A percentile compares a stretch with the other conserved stretches of the same genome.
These are phyloP conservation scores for Trichoderma semiorbis DNA, from an alignment of 2,329 filamentous ascomycete genomes.

Conservation along the genomic window DNA sequence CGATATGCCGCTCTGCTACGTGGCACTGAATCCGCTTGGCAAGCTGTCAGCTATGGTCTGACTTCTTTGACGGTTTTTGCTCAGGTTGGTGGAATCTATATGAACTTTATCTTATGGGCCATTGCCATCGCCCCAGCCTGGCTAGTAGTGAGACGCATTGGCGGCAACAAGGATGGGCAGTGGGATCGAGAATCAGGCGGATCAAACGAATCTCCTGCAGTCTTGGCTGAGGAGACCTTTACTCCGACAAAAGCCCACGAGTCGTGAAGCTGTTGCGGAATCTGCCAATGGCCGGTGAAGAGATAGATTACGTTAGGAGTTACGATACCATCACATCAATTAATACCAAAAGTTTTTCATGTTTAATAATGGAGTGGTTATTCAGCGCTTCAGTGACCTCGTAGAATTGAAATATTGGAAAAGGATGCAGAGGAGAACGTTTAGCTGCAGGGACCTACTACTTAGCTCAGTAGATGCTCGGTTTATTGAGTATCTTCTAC, in stretches of 20 bases:
- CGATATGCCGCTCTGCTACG: conserved; percentile 65
- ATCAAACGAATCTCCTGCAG: not conserved
- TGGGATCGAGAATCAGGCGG: conserved; percentile 9
- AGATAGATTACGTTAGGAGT: not conserved
- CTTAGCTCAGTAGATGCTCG: no score
- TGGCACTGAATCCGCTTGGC: conserved; percentile 69
- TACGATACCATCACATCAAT: not conserved
- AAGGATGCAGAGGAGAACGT: not conserved
- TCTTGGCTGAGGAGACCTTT: not conserved
- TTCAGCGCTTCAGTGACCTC: not conserved
- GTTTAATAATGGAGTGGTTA: not conserved
- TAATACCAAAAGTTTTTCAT: not conserved
- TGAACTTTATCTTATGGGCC: conserved; percentile 69
- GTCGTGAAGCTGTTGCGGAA: not conserved
- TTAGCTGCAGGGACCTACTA: not conserved
- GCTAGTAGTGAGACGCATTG: conserved; percentile 55
- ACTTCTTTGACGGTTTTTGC: conserved; percentile 60
- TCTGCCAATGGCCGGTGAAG: not conserved
- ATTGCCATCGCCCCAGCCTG: conserved; percentile 62
- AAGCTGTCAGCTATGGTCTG: conserved; percentile 69
- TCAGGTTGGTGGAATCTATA: conserved; percentile 62
- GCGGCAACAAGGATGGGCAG: conserved; percentile 19
- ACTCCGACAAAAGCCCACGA: not conserved
- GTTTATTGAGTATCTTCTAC: not conserved
- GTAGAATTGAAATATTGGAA: not conserved